These are phyloP conservation scores for Enteropsectra breve DNA, from an alignment of 371 early-diverging fungal species.

Conservation along the genomic window DNA sequence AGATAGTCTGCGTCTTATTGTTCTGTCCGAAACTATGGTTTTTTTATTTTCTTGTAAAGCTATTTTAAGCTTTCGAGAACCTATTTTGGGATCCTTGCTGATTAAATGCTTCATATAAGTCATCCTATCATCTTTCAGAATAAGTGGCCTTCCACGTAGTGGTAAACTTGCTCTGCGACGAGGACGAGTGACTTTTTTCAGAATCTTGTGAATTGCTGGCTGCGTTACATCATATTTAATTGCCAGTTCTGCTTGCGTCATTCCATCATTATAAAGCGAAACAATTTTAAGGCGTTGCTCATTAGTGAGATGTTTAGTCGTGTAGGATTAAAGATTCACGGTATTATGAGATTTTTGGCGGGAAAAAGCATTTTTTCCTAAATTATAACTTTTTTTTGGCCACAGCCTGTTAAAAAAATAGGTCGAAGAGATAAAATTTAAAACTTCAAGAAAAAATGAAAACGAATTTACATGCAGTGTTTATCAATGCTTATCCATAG, in stretches of 20 bases:
- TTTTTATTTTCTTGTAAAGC: not conserved
- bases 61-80: not conserved
- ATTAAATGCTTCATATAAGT: not conserved
- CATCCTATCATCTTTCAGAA: not conserved
- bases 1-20: not conserved
- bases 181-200: not conserved
- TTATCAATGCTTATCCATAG: too few relatives aligned
- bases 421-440: too few relatives aligned
- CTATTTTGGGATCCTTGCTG: not conserved
- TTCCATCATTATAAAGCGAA: not conserved
- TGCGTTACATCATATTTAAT: not conserved
- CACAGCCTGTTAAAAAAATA: too few relatives aligned
- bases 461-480: too few relatives aligned
- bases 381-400: too few relatives aligned
- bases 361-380: too few relatives aligned
- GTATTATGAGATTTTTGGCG: too few relatives aligned
- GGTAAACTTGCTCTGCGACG: not conserved
- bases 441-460: too few relatives aligned
- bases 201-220: not conserved
- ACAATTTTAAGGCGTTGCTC: not conserved
- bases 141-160: not conserved
- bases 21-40: not conserved
- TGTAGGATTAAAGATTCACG: too few relatives aligned
- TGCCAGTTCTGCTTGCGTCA: not conserved
- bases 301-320: too few relatives aligned